Evolutionary conservation across 2,329 filamentous ascomycete species (phyloP).

Genomic region (Apiospora marii): DNA sequence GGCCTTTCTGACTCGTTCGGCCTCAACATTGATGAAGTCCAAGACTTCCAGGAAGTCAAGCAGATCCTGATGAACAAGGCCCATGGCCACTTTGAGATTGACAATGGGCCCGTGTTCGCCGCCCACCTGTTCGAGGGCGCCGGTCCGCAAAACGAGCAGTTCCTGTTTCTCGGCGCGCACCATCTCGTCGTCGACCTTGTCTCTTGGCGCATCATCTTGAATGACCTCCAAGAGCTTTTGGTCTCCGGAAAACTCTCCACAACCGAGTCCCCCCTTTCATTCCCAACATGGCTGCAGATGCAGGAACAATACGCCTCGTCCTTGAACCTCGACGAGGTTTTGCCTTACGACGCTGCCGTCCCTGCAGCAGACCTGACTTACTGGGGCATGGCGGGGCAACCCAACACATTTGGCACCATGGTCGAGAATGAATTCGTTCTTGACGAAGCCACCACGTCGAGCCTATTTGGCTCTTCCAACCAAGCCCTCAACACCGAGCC

Average conservation of each 20-base stretch:
- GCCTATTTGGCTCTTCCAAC: neutral
- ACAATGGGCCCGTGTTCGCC: slow-evolving; percentile 58
- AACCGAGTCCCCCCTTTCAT: slow-evolving; percentile 53
- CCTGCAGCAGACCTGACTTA: too few relatives aligned
- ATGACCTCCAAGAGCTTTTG: slow-evolving; percentile 59
- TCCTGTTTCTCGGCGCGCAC: slow-evolving; percentile 59
- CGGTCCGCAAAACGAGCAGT: slow-evolving; percentile 48
- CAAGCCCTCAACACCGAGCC: neutral
- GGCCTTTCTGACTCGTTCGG: too few relatives aligned
- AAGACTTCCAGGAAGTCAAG: slow-evolving; percentile 43
- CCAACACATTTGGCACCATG: too few relatives aligned
- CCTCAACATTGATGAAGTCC: too few relatives aligned
- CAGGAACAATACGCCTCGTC: too few relatives aligned
- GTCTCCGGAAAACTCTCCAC: slow-evolving; percentile 52
- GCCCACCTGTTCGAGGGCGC: slow-evolving; percentile 54
- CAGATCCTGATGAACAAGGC: slow-evolving; percentile 30
- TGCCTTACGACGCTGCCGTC: too few relatives aligned
- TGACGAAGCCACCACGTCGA: too few relatives aligned
- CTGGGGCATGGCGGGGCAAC: too few relatives aligned
- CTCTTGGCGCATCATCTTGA: slow-evolving; percentile 59
- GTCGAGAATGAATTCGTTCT: too few relatives aligned
- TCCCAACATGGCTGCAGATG: slow-evolving; percentile 54
- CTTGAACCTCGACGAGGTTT: too few relatives aligned
- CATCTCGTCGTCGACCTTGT: slow-evolving; percentile 59
- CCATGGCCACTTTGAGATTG: slow-evolving; percentile 52